Conservation (phyloP, 1,284 basidiomycete genomes). For the Paramarasmius palmivorus region DNA sequence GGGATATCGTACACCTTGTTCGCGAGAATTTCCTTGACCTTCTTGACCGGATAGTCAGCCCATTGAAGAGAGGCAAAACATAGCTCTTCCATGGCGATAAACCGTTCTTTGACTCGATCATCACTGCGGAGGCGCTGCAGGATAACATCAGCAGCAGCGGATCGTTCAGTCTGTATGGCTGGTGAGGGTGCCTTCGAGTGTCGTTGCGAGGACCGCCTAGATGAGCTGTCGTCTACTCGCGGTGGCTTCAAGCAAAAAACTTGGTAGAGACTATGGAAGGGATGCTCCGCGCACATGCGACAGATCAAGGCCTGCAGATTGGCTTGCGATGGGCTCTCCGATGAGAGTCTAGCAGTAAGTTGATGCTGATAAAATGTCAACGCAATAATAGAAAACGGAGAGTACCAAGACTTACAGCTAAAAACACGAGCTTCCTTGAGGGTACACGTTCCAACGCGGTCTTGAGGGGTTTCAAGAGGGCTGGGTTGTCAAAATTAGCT, state of each 20-base stretch:
- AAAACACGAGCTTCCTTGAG: constrained; percentile 86
- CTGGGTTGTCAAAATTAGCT: constrained; percentile 70
- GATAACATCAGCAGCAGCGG: constrained; percentile 69
- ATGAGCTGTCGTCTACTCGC: constrained; percentile 13
- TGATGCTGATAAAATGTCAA: constrained; percentile 60
- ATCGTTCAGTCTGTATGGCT: constrained; percentile 54
- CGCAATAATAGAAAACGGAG: constrained; percentile 1
- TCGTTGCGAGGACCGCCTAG: constrained; percentile 8
- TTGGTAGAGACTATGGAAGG: constrained; percentile 92
- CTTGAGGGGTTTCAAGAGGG: constrained; percentile 37
- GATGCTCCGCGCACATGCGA: constrained; percentile 87
- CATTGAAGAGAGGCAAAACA: constrained; percentile 80
- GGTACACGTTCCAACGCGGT: constrained; percentile 66
- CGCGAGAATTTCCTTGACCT: constrained; percentile 25
- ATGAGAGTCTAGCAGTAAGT: constrained; percentile 82
- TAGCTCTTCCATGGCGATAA: constrained; percentile 64
- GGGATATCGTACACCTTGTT: constrained; percentile 38
- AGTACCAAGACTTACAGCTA: constrained; percentile 58
- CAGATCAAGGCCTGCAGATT: constrained; percentile 68
- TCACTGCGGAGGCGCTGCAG: constrained; percentile 59
- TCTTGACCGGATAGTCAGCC: constrained; percentile 65
- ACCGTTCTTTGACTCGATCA: constrained; percentile 35
- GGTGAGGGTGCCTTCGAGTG: constrained; percentile 20
- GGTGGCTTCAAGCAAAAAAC: constrained; percentile 73
- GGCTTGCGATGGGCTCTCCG: constrained; percentile 52